Evolutionary conservation across 2,329 filamentous ascomycete genomes (phyloP), one percentile per base, ranked within the genome.

Genomic region (Aspergillus fumigatiaffinis): DNA sequence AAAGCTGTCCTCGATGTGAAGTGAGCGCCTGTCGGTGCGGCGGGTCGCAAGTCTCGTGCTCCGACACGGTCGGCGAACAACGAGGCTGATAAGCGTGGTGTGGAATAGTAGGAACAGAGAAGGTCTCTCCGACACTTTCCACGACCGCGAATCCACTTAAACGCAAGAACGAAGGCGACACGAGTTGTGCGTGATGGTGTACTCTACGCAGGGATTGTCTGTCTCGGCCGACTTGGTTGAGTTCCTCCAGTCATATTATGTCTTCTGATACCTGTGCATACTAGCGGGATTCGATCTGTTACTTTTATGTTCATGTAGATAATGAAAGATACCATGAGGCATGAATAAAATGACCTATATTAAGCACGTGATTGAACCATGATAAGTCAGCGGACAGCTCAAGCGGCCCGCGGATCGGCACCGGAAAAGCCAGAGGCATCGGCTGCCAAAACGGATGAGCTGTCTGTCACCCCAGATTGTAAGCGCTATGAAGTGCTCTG

Each of bases 101-200:
- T 66, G 62, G 54, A 63, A 54, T 70, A 67, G 69, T 72, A 73
- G 69, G 61, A 55, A 54, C 58, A 35, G 60, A 59, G 48, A 60
- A 54, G 8, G 57, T 28, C 21, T 54, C 57, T 25, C 58, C 60
- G 38, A 50, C 50, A 35, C 50, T 55, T 42, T 46, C 44, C 23
- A 50, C 61, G n/a, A 51, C 63, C 9, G 60, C 58, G 50, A 73
- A 73, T 58, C 73, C 69, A 50, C 56, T 74, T 49, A 75, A 75
- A 58, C 71, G 72, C 50, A 74, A 74, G 59, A 66, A 64, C 23
- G 58, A 60, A 23, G 65, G 60, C 25, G 62, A 62, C n/a, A 53
- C 54, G 49, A 54, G 63, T 57, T 7, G 48, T 58, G 29, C 59
- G 67, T 60, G 65, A 65, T 53, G 50, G 32, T 49, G 47, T 7